Evolutionary conservation across 495 filamentous ascomycete genomes (phyloP), one percentile per base, ranked within the genome.

Genomic region (Aspergillus campestris): DNA sequence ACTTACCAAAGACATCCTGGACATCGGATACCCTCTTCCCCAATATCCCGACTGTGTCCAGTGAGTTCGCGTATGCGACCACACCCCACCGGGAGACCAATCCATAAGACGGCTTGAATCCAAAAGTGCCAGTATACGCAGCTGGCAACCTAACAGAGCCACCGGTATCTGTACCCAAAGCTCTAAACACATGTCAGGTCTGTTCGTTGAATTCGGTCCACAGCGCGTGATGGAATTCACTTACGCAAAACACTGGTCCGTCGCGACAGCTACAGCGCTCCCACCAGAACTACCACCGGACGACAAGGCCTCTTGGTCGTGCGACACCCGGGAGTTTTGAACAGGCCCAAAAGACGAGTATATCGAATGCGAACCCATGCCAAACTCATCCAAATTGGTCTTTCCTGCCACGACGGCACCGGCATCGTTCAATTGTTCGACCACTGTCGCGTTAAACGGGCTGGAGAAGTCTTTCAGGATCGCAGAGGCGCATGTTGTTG

Each of bases 331-430:
- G 43, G 49, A 18, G 51, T 60, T 80, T 36, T 70, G 73, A 3
- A 92, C 86, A 14, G 78, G 54, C 4, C 86, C 90, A 57, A 84
- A 84, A 42, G 62, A 59, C 13, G 90, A 94, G 57, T 89, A 65
- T 3, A 73, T 76, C 11, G 87, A 88, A 66, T 97, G 86, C 8
- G 89, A 94, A 32, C 92, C 92, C 92, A 98, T 98, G 14, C 92
- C 92, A 65, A 97, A 98, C 59, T 97, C 92, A 71, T 98, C 92
- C 54, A 98, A 73, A 62, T 94, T 95, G 0, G 89, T 89, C 61
- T 95, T 96, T 7, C 84, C 84, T 11, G 78, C 71, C 4, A 94
- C 59, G 13, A 74, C 60, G 5, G 81, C 82, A 33, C 87, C 87
- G 14, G 79, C 72, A 40, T 70, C 56, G 50, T 78, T 73, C 37